phyloP scores from a whole-genome alignment of 176 grass and related monocot genomes.

The Cymbopogon citratus region DNA sequence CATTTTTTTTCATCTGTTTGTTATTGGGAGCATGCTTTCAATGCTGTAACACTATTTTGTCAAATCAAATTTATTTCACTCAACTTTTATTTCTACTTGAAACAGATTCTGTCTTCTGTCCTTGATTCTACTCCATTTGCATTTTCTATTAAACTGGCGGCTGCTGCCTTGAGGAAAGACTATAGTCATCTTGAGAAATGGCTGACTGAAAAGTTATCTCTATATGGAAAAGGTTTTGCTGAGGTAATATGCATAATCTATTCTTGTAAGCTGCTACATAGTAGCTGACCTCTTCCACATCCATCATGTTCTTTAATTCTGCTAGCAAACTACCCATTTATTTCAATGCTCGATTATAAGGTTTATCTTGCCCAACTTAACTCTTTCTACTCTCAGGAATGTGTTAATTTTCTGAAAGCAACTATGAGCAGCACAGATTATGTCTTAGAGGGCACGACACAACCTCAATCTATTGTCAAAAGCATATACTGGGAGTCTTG shows the following conservation, averaged over 20 bases:
- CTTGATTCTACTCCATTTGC: constrained; percentile 54
- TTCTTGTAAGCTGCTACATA: constrained; percentile 1
- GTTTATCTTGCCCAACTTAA: constrained; percentile 13
- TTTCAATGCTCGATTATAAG: constrained; percentile 10
- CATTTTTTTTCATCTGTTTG: background rate
- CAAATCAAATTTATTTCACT: constrained; percentile 13
- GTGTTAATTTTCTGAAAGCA: constrained; percentile 62
- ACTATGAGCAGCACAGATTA: constrained; percentile 32
- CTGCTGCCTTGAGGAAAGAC: constrained; percentile 53
- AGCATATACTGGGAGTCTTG: constrained; percentile 53
- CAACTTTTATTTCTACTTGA: constrained; percentile 25
- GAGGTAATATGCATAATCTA: constrained; percentile 57
- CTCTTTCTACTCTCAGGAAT: constrained; percentile 39
- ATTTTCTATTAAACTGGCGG: constrained; percentile 64
- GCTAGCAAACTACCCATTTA: background rate
- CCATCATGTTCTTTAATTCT: constrained; percentile 4
- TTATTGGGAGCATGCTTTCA: background rate
- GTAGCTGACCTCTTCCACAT: background rate
- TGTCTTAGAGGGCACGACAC: constrained; percentile 16
- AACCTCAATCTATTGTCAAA: constrained; percentile 32
- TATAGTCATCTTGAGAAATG: constrained; percentile 77
- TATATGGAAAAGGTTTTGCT: constrained; percentile 53
- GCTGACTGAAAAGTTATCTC: constrained; percentile 61
- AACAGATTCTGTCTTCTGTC: constrained; percentile 56
- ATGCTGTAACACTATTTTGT: constrained; percentile 5